These are phyloP conservation scores for Suhomyces emberorum DNA, from an alignment of 805 yeast species.

Conservation along the genomic window DNA sequence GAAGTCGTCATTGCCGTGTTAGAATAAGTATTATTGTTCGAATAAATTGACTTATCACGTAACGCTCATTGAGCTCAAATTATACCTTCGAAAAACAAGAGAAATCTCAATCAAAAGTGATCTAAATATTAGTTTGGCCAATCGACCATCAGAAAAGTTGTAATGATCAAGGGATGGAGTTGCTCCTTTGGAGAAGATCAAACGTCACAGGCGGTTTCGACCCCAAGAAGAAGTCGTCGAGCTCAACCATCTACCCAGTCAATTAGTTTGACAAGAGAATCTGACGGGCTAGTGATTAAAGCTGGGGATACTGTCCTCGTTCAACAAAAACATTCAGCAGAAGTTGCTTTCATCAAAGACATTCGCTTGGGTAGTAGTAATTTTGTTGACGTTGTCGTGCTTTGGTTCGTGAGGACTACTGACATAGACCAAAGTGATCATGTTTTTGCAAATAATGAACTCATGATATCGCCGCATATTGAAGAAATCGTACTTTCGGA, in stretches of 20 bases:
- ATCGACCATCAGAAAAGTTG: background rate
- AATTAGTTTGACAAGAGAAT: conserved; percentile 13
- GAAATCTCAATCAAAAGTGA: too few species aligned
- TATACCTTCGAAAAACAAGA: too few species aligned
- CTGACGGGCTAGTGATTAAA: conserved; percentile 46
- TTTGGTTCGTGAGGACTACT: conserved; percentile 43
- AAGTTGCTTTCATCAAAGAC: conserved; percentile 49
- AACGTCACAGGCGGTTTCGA: background rate
- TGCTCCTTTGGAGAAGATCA: conserved; percentile 14
- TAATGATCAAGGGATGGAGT: conserved; percentile 35
- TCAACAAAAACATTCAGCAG: conserved; percentile 27
- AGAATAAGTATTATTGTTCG: too few species aligned
- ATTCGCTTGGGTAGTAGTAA: conserved; percentile 49
- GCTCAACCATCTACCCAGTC: conserved; percentile 3
- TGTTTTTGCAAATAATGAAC: conserved; percentile 36
- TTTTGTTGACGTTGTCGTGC: conserved; percentile 46
- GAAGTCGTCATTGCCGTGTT: too few species aligned
- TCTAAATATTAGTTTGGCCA: too few species aligned
- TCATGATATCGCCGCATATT: conserved; percentile 52
- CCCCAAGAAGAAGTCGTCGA: conserved; percentile 5
- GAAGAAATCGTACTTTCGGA: conserved; percentile 43
- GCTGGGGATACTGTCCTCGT: conserved; percentile 54
- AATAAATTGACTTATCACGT: too few species aligned
- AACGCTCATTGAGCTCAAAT: too few species aligned
- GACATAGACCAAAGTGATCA: conserved; percentile 34